A percentile compares a stretch with the other conserved stretches of the same genome.
Conservation (phyloP, 768 basidiomycete species). For the Tylopilus cervinicoccineus region DNA sequence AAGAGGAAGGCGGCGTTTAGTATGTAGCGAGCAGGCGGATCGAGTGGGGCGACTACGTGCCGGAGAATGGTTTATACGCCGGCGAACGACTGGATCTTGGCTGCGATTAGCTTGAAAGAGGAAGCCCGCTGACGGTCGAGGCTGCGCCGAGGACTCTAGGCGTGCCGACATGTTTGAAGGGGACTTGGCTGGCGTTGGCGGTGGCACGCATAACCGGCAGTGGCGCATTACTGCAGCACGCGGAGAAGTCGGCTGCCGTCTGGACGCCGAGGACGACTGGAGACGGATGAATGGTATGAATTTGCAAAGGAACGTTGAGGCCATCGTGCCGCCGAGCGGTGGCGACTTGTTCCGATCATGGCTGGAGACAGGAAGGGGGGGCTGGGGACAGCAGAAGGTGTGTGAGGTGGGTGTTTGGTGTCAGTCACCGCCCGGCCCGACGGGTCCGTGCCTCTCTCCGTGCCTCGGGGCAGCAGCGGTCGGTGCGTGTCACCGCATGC, state of each 20-base stretch:
- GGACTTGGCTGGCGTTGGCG: not conserved
- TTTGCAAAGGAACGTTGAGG: not conserved
- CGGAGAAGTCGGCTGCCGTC: not conserved
- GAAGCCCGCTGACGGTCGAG: no score
- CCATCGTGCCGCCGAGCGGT: slow-evolving; percentile 1
- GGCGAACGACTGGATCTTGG: not conserved
- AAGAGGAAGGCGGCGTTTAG: not conserved
- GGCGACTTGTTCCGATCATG: slow-evolving; percentile 8
- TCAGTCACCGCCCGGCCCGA: not conserved
- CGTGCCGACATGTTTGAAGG: slow-evolving; percentile 6
- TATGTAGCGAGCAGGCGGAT: not conserved
- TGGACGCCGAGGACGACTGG: not conserved
- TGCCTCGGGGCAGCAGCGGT: not conserved
- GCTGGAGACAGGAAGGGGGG: slow-evolving; percentile 2
- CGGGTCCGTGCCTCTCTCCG: slow-evolving; percentile 15
- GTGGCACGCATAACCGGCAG: slow-evolving; percentile 3
- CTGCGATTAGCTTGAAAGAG: not conserved
- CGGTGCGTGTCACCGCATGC: slow-evolving; percentile 4
- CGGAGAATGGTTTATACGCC: not conserved
- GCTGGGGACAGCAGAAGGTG: no score
- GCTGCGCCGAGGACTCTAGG: not conserved
- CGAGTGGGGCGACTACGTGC: no score
- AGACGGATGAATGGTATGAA: not conserved
- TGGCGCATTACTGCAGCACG: not conserved
- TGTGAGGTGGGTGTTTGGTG: not conserved